phyloP scores from a whole-genome alignment of 441 rosid genomes.

The Dalechampia spathulata region DNA sequence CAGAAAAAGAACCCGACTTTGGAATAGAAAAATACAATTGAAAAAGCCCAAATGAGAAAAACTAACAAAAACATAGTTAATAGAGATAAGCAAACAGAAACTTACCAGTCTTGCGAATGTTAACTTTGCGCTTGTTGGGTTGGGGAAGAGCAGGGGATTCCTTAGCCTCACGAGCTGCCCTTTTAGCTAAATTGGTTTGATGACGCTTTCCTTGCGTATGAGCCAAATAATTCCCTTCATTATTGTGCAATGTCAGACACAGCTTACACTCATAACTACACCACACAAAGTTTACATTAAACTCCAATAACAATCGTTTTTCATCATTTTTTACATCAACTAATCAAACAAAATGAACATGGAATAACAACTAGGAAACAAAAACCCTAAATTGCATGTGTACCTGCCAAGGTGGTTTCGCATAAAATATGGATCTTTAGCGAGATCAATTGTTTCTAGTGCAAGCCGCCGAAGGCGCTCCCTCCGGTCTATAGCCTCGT shows the following conservation, averaged over 20 bases:
- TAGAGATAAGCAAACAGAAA: neutral
- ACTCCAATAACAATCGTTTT: constrained; percentile 6
- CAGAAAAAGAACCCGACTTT: too few species aligned
- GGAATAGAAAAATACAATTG: too few species aligned
- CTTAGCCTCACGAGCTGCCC: constrained; percentile 95
- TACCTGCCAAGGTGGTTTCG: constrained; percentile 97
- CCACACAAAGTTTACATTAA: neutral
- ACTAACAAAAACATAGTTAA: too few species aligned
- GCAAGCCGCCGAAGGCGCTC: constrained; percentile 96
- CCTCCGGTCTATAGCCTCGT: constrained; percentile 92
- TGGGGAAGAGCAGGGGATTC: constrained; percentile 87
- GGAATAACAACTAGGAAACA: neutral
- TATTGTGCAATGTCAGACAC: constrained; percentile 91
- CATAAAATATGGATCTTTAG: constrained; percentile 96
- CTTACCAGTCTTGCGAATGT: constrained; percentile 70
- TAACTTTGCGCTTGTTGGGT: constrained; percentile 84
- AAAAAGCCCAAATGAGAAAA: too few species aligned
- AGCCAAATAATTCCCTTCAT: constrained; percentile 95
- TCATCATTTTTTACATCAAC: neutral
- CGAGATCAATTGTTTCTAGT: constrained; percentile 93
- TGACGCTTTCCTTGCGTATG: constrained; percentile 97
- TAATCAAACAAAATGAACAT: too few species aligned
- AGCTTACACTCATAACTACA: constrained; percentile 95
- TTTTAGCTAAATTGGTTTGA: constrained; percentile 87
- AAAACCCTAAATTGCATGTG: neutral